Percentiles rank a stretch among this genome's conserved stretches.
Evolutionary conservation across 2,329 filamentous ascomycete genomes (phyloP).

Genomic region (Aspergillus tanneri): DNA sequence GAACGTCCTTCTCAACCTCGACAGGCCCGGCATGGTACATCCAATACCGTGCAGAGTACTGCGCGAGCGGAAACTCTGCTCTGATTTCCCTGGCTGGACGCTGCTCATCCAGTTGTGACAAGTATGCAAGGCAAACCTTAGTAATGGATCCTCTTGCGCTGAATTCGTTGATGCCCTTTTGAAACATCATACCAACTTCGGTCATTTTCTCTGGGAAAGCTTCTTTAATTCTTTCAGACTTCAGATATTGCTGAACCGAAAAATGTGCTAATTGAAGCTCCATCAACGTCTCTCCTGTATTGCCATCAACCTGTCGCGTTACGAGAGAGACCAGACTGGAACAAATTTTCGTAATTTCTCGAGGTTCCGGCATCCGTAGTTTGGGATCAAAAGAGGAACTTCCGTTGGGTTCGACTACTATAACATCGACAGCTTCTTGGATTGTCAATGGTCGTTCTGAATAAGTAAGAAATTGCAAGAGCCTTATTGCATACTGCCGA

Average conservation of each 20-base stretch:
- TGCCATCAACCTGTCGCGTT: background rate
- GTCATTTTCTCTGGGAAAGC: constrained; percentile 2
- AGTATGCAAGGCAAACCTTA: constrained; percentile 15
- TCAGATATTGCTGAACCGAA: constrained; percentile 27
- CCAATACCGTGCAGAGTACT: constrained; percentile 19
- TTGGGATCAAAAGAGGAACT: constrained; percentile 10
- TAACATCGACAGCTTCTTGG: constrained; percentile 15
- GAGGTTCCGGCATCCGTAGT: constrained; percentile 7
- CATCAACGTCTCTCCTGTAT: constrained; percentile 1
- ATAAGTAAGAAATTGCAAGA: constrained; percentile 20
- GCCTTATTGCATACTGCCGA: constrained; percentile 12
- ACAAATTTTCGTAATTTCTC: constrained; percentile 21
- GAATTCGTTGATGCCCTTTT: background rate
- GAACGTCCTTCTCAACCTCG: constrained; percentile 11
- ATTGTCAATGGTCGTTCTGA: constrained; percentile 17
- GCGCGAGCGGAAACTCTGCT: constrained; percentile 13
- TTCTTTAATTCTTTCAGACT: constrained; percentile 4
- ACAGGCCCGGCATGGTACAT: constrained; percentile 13
- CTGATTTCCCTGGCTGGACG: background rate
- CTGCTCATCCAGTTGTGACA: constrained; percentile 11
- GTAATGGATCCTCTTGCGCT: constrained; percentile 8
- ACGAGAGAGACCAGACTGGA: constrained; percentile 16
- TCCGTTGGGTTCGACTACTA: constrained; percentile 9
- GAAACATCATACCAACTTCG: constrained; percentile 1
- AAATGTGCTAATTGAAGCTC: constrained; percentile 23